Evolutionary conservation across 2,329 filamentous ascomycete species (phyloP).

Genomic region (Epichloe sylvatica): DNA sequence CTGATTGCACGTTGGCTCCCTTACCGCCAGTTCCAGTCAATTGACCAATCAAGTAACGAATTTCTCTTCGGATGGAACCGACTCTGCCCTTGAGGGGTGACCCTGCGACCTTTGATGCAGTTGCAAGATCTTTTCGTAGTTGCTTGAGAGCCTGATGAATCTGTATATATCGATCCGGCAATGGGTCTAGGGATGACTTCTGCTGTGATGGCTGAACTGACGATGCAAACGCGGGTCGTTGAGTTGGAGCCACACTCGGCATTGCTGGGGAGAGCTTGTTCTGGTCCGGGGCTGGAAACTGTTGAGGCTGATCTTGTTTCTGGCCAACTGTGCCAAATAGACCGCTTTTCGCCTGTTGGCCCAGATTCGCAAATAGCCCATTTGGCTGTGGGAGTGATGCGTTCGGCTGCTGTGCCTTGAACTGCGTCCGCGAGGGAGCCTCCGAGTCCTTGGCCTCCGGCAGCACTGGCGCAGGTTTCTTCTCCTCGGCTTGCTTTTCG

Average conservation of each 20-base stretch:
- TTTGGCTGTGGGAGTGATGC: constrained; percentile 7
- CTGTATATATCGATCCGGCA: constrained; percentile 31
- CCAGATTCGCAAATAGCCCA: constrained; percentile 11
- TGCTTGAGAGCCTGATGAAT: constrained; percentile 58
- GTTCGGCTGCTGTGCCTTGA: not conserved
- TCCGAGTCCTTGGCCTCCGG: constrained; percentile 10
- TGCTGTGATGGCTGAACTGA: constrained; percentile 1
- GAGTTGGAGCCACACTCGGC: constrained; percentile 1
- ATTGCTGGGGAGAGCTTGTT: not conserved
- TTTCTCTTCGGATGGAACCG: constrained; percentile 57
- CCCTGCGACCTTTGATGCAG: constrained; percentile 33
- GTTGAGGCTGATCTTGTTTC: not conserved
- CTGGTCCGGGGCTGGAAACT: not conserved
- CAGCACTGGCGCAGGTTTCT: not conserved
- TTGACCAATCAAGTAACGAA: constrained; percentile 61
- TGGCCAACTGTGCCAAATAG: not conserved
- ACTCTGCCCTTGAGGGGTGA: constrained; percentile 48
- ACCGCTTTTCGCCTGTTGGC: constrained; percentile 11
- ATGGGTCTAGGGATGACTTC: constrained; percentile 4
- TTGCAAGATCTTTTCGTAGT: constrained; percentile 47
- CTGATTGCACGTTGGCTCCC: constrained; percentile 38
- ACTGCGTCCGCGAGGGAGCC: constrained; percentile 2
- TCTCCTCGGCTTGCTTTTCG: not conserved
- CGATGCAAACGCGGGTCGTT: not conserved
- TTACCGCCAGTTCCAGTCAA: constrained; percentile 43